These are phyloP conservation scores for Vaccinium darrowii DNA, from an alignment of 148 eudicot species.

Conservation along the genomic window DNA sequence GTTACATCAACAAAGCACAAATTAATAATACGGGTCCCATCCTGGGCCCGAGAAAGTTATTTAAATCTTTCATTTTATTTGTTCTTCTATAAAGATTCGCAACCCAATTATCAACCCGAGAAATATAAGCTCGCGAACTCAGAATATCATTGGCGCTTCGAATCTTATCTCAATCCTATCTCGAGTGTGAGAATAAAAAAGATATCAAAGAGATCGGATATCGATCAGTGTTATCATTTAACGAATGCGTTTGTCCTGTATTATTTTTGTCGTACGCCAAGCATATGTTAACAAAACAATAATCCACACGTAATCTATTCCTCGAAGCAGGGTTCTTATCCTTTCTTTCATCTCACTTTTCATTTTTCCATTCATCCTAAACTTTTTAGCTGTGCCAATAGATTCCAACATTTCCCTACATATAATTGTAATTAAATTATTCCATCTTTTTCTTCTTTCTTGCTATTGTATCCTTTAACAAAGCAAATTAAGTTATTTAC, in stretches of 20 bases:
- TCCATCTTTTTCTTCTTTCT: background rate
- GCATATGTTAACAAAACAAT: background rate
- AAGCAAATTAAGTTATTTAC: background rate
- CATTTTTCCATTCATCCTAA: background rate
- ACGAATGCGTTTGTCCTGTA: background rate
- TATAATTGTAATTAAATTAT: background rate
- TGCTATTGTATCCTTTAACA: background rate
- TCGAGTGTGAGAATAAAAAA: background rate
- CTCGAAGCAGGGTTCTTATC: constrained; percentile 10
- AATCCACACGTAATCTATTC: background rate
- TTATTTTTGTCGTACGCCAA: background rate
- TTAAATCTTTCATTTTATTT: background rate
- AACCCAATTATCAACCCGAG: background rate
- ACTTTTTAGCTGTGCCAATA: constrained; percentile 19
- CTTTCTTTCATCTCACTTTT: background rate
- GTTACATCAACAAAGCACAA: background rate
- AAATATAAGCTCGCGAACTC: background rate
- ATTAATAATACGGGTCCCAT: background rate
- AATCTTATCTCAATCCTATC: background rate
- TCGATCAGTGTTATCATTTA: background rate
- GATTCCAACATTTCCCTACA: constrained; percentile 32
- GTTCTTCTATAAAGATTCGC: background rate
- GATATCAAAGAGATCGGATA: background rate
- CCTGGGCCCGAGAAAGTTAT: background rate
- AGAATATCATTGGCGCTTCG: background rate